A percentile compares a stretch with the other conserved stretches of the same genome.
Evolutionary conservation across 75 land plant genomes (phyloP).

Genomic region (Picea glauca): DNA sequence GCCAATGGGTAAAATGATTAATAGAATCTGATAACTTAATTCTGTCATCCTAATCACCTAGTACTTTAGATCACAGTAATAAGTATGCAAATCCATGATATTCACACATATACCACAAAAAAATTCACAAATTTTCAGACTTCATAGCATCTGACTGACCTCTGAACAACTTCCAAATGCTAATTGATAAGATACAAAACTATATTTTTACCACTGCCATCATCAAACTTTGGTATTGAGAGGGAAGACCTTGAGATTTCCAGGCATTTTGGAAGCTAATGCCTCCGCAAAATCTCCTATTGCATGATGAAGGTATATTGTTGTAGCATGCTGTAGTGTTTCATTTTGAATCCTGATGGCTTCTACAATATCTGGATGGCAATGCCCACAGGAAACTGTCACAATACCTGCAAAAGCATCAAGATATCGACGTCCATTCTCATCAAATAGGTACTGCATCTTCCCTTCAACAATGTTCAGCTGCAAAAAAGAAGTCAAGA

Average conservation of each 20-base stretch:
- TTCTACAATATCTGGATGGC: conserved; percentile 84
- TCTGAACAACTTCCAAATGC: background rate
- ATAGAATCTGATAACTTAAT: too few relatives aligned
- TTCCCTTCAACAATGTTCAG: conserved; percentile 95
- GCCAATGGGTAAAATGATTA: too few relatives aligned
- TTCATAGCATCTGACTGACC: background rate
- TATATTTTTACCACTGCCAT: background rate
- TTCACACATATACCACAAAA: background rate
- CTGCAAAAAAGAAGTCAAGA: conserved; percentile 33
- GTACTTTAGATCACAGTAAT: background rate
- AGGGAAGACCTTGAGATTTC: conserved; percentile 75
- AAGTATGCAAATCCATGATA: background rate
- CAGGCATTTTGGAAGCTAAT: conserved; percentile 91
- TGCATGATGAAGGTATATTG: conserved; percentile 93
- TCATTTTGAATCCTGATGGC: conserved; percentile 76
- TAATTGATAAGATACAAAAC: conserved; percentile 3
- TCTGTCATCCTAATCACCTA: too few relatives aligned
- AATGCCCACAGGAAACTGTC: conserved; percentile 96
- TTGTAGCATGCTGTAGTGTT: conserved; percentile 89
- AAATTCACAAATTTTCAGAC: background rate
- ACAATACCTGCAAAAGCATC: conserved; percentile 98
- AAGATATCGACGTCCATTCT: conserved; percentile 79
- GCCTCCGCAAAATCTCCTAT: conserved; percentile 95
- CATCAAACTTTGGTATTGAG: background rate
- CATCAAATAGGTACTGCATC: conserved; percentile 96